Evolutionary conservation across 31 red algal species (phyloP).

Genomic region (Pterothamnion heteromorphum): DNA sequence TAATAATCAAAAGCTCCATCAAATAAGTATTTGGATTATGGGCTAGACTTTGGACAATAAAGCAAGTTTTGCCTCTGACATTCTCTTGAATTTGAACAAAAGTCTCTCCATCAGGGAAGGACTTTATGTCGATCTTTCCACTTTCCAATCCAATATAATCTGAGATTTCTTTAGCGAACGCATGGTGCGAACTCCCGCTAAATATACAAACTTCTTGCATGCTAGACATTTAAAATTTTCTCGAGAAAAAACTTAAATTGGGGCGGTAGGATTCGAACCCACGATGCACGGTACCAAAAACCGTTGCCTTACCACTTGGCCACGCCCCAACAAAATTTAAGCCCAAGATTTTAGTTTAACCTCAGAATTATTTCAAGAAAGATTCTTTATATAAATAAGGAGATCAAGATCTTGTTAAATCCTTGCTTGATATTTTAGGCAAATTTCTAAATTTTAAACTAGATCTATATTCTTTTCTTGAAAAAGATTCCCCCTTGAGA

Average conservation of each 20-base stretch:
- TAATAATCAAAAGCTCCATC: constrained; percentile 77
- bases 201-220: neutral
- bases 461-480: too few relatives aligned
- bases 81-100: constrained; percentile 69
- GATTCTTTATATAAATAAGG: too few relatives aligned
- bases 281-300: neutral
- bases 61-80: constrained; percentile 71
- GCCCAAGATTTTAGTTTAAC: too few relatives aligned
- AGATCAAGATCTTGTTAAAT: too few relatives aligned
- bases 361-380: too few relatives aligned
- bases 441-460: too few relatives aligned
- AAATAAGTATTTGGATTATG: constrained; percentile 57
- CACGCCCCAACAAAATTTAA: constrained; percentile 16
- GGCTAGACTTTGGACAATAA: constrained; percentile 65
- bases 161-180: neutral
- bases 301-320: constrained; percentile 24
- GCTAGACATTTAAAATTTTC: neutral
- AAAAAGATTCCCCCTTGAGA: too few relatives aligned
- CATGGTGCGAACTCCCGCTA: neutral
- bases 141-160: constrained; percentile 11
- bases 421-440: too few relatives aligned
- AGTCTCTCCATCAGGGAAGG: constrained; percentile 71
- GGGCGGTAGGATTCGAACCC: constrained; percentile 20
- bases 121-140: neutral
- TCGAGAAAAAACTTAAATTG: neutral